These are phyloP conservation scores for Periconia macrospinosa DNA, from an alignment of 2,329 filamentous ascomycete species.

Conservation along the genomic window DNA sequence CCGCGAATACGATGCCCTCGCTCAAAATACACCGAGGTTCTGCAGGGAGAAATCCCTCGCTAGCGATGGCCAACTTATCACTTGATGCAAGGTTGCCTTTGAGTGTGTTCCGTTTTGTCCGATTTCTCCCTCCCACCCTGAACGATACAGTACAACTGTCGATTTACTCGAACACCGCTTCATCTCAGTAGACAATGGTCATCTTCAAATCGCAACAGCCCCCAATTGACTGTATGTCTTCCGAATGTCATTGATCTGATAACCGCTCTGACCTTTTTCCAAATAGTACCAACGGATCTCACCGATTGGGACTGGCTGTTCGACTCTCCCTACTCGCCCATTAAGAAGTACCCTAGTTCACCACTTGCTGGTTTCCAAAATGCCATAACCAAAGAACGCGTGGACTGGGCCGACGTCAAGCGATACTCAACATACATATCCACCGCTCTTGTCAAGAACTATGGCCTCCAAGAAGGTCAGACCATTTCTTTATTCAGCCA, in stretches of 20 bases:
- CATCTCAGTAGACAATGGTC: slow-evolving; percentile 25
- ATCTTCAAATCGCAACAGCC: slow-evolving; percentile 49
- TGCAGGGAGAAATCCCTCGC: neutral
- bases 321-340: slow-evolving; percentile 56
- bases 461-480: slow-evolving; percentile 57
- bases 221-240: slow-evolving; percentile 43
- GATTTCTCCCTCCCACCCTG: neutral
- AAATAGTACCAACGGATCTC: slow-evolving; percentile 55
- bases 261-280: slow-evolving; percentile 4
- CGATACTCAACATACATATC: slow-evolving; percentile 60
- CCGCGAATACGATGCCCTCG: slow-evolving; percentile 24
- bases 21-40: neutral
- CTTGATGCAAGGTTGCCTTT: neutral
- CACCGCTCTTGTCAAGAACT: slow-evolving; percentile 60
- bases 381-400: slow-evolving; percentile 59
- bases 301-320: slow-evolving; percentile 67
- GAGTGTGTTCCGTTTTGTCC: neutral
- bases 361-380: slow-evolving; percentile 60
- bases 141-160: neutral
- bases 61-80: neutral
- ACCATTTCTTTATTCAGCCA: slow-evolving; percentile 64
- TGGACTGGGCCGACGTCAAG: slow-evolving; percentile 63
- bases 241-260: neutral
- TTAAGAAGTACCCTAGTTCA: slow-evolving; percentile 42
- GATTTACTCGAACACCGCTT: neutral